Evolutionary conservation across 73 alveolate species (phyloP).

Genomic region (Tetrahymena malaccensis): DNA sequence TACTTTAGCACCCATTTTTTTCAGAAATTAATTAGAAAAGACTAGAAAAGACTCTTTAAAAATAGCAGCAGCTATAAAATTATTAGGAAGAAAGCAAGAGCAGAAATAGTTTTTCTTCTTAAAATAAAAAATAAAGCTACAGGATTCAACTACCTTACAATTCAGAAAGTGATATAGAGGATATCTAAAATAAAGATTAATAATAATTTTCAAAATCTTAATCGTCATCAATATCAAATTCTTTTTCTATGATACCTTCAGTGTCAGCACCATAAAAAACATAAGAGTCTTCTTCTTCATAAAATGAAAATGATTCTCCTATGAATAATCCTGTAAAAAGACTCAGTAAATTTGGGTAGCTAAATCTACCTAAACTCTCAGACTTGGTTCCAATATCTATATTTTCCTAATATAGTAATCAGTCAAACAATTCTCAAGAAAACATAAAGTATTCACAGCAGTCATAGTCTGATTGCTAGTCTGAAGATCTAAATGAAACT

Average conservation of each 20-base stretch:
- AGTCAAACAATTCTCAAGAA: not conserved
- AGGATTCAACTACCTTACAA: not conserved
- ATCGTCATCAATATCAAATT: not conserved
- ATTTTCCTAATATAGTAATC: not conserved
- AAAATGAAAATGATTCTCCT: not conserved
- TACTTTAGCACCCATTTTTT: slow-evolving; percentile 22
- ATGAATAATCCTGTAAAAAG: not conserved
- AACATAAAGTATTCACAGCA: not conserved
- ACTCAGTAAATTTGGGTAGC: not conserved
- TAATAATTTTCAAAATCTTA: not conserved
- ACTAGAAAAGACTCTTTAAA: too few species aligned
- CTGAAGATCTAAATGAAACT: too few species aligned
- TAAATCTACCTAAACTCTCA: not conserved
- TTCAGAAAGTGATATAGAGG: not conserved
- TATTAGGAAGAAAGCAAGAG: not conserved
- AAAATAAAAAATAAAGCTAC: not conserved
- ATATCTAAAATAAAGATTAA: not conserved
- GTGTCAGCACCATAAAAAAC: not conserved
- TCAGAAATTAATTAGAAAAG: not conserved
- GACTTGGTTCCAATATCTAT: not conserved
- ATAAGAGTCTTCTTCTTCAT: not conserved
- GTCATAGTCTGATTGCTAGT: too few species aligned
- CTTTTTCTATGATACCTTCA: not conserved
- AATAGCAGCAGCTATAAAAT: not conserved
- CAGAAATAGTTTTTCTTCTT: too few species aligned